Evolutionary conservation across 139 green algal genomes (phyloP).

Genomic region (Helicosporidium sp.): DNA sequence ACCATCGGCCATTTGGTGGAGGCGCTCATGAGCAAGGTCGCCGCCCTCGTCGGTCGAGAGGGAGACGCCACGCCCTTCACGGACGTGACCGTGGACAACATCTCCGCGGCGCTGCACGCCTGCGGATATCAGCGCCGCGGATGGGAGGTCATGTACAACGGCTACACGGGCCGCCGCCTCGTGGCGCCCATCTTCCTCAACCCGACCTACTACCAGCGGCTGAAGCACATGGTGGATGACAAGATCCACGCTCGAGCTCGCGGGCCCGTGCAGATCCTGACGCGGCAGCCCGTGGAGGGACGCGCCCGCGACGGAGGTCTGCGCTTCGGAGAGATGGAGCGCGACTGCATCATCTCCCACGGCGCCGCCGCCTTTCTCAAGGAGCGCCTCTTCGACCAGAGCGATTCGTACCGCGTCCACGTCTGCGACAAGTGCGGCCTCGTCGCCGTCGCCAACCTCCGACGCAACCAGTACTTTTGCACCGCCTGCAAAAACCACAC

Average conservation of each 20-base stretch:
- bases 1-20: constrained; percentile 98
- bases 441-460: constrained; percentile 64
- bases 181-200: constrained; percentile 75
- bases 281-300: constrained; percentile 87
- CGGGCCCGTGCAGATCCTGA: constrained; percentile 76
- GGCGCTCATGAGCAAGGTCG: constrained; percentile 91
- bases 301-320: constrained; percentile 83
- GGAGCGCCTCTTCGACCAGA: constrained; percentile 74
- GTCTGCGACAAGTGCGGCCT: constrained; percentile 66
- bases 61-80: constrained; percentile 97
- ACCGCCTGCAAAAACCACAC: constrained; percentile 29
- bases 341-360: constrained; percentile 92
- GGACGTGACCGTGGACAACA: constrained; percentile 84
- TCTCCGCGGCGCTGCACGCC: constrained; percentile 66
- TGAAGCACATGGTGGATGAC: constrained; percentile 99
- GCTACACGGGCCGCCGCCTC: constrained; percentile 65
- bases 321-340: constrained; percentile 95
- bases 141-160: constrained; percentile 93
- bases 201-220: constrained; percentile 97
- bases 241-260: constrained; percentile 80
- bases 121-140: constrained; percentile 65
- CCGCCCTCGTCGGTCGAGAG: constrained; percentile 61
- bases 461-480: constrained; percentile 65
- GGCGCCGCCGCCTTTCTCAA: constrained; percentile 62
- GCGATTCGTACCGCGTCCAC: constrained; percentile 69